Evolutionary conservation across 2,329 filamentous ascomycete genomes (phyloP).

Genomic region (Hysterium pulicare): DNA sequence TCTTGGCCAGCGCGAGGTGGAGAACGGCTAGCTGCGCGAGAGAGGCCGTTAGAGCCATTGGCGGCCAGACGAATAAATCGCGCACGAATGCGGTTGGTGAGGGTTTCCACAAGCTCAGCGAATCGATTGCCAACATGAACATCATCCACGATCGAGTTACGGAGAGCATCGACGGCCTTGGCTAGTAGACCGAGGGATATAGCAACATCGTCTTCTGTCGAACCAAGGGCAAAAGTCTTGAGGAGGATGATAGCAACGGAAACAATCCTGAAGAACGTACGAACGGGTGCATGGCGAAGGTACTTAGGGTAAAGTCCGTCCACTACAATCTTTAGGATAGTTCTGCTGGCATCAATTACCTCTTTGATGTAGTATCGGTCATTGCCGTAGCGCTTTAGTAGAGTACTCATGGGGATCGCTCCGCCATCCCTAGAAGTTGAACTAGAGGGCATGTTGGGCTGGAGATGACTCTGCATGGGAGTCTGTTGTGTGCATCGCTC

Average conservation of each 20-base stretch:
- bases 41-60: constrained; percentile 42
- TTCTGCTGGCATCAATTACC: constrained; percentile 74
- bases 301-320: constrained; percentile 73
- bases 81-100: constrained; percentile 70
- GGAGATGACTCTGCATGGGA: constrained; percentile 33
- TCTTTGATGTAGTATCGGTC: constrained; percentile 63
- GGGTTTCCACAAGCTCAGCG: constrained; percentile 74
- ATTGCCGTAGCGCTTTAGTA: constrained; percentile 53
- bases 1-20: constrained; percentile 19
- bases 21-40: constrained; percentile 26
- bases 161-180: constrained; percentile 67
- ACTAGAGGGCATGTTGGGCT: constrained; percentile 21
- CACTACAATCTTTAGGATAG: constrained; percentile 72
- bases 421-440: constrained; percentile 32
- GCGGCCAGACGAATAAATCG: constrained; percentile 63
- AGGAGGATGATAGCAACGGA: constrained; percentile 81
- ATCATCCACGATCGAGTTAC: constrained; percentile 78
- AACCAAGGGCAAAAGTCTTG: constrained; percentile 79
- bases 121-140: constrained; percentile 83
- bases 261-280: constrained; percentile 84
- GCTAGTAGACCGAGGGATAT: constrained; percentile 74
- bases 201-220: constrained; percentile 73
- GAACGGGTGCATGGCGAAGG: constrained; percentile 76
- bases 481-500: constrained; percentile 83
- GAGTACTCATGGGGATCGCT: constrained; percentile 44